A percentile compares a stretch with the other conserved stretches of the same genome.
phyloP scores from a whole-genome alignment of 768 basidiomycete species.

The Tylopilus sp. region DNA sequence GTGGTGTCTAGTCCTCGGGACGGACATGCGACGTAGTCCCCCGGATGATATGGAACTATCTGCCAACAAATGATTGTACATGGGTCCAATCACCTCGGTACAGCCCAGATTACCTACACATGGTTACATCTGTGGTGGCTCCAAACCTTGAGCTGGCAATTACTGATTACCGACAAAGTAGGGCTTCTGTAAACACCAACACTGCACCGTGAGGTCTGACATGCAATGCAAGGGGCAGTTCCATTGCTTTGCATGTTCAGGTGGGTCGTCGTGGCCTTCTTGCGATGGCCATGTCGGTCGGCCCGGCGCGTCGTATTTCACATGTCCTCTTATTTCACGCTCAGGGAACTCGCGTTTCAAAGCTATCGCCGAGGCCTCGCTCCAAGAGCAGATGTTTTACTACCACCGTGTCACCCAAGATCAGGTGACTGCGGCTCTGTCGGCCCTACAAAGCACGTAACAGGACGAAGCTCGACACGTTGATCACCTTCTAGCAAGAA shows the following conservation, averaged over 20 bases:
- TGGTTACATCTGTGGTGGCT: neutral
- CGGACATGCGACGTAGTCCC: neutral
- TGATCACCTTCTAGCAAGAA: neutral
- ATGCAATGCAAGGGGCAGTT: neutral
- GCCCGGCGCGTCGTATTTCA: neutral
- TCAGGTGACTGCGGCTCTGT: neutral
- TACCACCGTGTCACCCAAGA: neutral
- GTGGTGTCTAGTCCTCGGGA: neutral
- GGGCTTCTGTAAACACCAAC: neutral
- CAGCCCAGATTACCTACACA: neutral
- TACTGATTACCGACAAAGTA: neutral
- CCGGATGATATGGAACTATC: neutral
- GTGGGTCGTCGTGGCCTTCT: neutral
- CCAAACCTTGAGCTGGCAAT: neutral
- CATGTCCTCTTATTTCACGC: neutral
- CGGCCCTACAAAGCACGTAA: neutral
- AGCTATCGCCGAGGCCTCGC: neutral
- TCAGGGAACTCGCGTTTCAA: too few species aligned
- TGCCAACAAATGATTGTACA: neutral
- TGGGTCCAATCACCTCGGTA: neutral
- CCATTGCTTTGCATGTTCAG: neutral
- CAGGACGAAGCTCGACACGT: neutral
- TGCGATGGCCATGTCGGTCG: neutral
- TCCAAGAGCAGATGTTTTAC: neutral
- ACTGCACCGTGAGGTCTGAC: neutral